Base-by-base conservation (phyloP, 345 rosid species). In the Theobroma cacao region DNA sequence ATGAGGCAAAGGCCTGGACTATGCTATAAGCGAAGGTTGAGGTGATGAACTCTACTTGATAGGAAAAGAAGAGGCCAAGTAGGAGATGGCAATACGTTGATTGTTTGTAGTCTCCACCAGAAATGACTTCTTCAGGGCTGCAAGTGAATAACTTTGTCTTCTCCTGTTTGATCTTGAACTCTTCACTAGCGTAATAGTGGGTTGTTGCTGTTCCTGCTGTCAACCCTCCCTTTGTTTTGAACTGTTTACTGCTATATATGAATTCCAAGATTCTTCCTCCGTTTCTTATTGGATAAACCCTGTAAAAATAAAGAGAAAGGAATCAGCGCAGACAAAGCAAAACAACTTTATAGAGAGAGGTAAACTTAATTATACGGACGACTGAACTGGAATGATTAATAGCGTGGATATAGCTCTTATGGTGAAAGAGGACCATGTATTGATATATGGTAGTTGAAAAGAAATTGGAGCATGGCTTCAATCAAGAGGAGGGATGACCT, bases 41-140 rank as follows among this genome's bases (percentile, higher is more conserved):
- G 81, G 97, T 83, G 3, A 91, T 84, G 84, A 92, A 91, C 86
- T 93, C 98, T 0, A 95, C 87, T 75, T 89, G 67, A 20, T 81
- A 83, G 10, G 78, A 79, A 84, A 79, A 92, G 83, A 83, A 81
- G 64, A 95, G 94, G 40, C 99, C 99, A 3, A 95, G 88, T 18
- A 95, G 86, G 79, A 95, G 98, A 83, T 95, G 99, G 78, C 97
- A 95, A 20, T 95, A 95, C 4, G 98, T 93, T 59, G 92, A 84
- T 76, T 95, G 98, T 65, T 78, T 83, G 85, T 91, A 91, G 79
- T 95, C 98, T 33, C 97, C 96, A 41, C 92, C 85, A 1, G 90
- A 86, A 73, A 95, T 89, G 40, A 95, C 96, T 71, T 90, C 95
- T 66, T 80, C 84, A 3, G 99, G 98, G 77, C 99, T 95, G 78